phyloP scores from a whole-genome alignment of 148 eudicot genomes.

The Arctostaphylos glauca region DNA sequence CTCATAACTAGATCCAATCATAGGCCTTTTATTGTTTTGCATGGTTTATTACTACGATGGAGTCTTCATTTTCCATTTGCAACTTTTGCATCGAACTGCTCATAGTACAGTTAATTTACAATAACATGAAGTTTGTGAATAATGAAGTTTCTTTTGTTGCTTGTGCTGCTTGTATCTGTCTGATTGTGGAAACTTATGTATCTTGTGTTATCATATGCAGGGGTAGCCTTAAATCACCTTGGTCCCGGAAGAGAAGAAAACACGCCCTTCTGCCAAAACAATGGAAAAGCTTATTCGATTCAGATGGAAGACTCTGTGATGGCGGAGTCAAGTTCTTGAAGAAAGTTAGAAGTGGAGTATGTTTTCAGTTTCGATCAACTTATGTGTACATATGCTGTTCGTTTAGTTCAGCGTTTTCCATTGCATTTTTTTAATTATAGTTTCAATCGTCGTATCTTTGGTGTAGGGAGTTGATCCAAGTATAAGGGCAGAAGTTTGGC shows the following conservation, averaged over 20 bases:
- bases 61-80: background rate
- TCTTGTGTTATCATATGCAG: constrained; percentile 24
- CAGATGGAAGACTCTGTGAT: constrained; percentile 58
- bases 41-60: background rate
- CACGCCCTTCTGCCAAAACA: constrained; percentile 55
- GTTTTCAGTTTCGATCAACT: constrained; percentile 14
- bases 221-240: constrained; percentile 63
- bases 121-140: background rate
- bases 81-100: background rate
- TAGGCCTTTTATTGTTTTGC: background rate
- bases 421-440: background rate
- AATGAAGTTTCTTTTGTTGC: background rate
- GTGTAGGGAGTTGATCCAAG: constrained; percentile 63
- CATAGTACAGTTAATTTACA: background rate
- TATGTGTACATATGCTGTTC: background rate
- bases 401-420: background rate
- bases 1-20: background rate
- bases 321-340: constrained; percentile 71
- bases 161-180: background rate
- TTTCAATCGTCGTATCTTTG: background rate
- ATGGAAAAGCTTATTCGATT: constrained; percentile 52
- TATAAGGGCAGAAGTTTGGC: constrained; percentile 61
- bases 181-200: background rate
- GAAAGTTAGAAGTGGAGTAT: constrained; percentile 73
- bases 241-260: constrained; percentile 66